Evolutionary conservation across 148 eudicot species (phyloP), one percentile per base, ranked within the genome.

Genomic region (Persicaria tinctoria): DNA sequence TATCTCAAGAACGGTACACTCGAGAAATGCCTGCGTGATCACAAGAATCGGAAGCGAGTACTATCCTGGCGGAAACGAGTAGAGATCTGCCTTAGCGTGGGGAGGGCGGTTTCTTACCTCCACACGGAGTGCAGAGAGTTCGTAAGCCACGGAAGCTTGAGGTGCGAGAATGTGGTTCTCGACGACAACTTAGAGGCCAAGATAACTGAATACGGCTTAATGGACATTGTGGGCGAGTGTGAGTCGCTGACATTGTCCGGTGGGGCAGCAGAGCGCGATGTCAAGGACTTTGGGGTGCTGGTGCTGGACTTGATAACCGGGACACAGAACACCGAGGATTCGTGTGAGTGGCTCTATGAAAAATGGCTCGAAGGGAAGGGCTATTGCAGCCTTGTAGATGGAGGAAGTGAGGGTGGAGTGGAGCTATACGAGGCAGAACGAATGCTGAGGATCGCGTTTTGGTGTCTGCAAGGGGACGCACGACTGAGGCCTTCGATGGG

Each of bases 401-500:
- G 50, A 56, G 78, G 83, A 47, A 78, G 78, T 44, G 86, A 75
- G 46, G 80, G 78, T 18, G 83, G 77, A 17, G 78, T 85, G 44
- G 79, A 85, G 62, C 54, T 63, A 9, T 86, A 85, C n/a, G 90
- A 87, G 75, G 73, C 85, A 27, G 93, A 87, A 68, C 83, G 86
- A 20, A 78, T 73, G n/a, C 44, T 87, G 80, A 85, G 89, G 70
- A 87, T 89, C 16, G 84, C 83, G 14, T 85, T 85, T 76, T 89
- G 93, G 93, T 89, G 90, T 72, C 76, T 89, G 82, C 93, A 89
- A 27, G 79, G 46, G 0, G 84, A 89, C 77, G 83, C 73, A 70
- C 70, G 89, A 76, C 76, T 80, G 85, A 83, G 90, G 77, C 93
- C 93, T 55, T 80, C 90, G n/a, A 89, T 89, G 90, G 86, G 85